Conservation (phyloP, 1,139 yeast genomes). For the Candida buenavistaensis region DNA sequence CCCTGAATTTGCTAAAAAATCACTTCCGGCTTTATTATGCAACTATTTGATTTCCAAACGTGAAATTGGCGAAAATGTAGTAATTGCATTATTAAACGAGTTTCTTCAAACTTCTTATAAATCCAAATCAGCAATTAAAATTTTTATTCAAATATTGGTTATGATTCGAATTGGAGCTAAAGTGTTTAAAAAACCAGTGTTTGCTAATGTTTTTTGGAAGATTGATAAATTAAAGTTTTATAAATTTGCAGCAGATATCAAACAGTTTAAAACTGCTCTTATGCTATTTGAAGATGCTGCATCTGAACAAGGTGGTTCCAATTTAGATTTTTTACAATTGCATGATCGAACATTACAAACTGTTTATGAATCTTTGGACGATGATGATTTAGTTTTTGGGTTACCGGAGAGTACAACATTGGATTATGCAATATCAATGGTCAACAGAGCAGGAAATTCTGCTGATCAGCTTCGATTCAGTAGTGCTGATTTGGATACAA, state of each 20-base stretch:
- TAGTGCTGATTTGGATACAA: slow-evolving; percentile 58
- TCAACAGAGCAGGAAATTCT: slow-evolving; percentile 35
- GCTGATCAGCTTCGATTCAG: slow-evolving; percentile 49
- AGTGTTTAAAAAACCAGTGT: slow-evolving; percentile 24
- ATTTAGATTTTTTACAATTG: slow-evolving; percentile 5
- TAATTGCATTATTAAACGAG: slow-evolving; percentile 14
- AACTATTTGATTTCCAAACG: slow-evolving; percentile 20
- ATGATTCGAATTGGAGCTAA: slow-evolving; percentile 47
- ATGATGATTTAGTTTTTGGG: slow-evolving; percentile 63
- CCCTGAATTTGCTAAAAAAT: slow-evolving; percentile 21
- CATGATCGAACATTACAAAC: slow-evolving; percentile 13
- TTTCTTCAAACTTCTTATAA: slow-evolving; percentile 11
- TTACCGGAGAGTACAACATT: slow-evolving; percentile 59
- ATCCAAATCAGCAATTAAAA: slow-evolving; percentile 19
- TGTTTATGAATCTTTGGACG: slow-evolving; percentile 54
- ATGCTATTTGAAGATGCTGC: slow-evolving; percentile 55
- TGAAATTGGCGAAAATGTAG: slow-evolving; percentile 12
- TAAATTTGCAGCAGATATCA: slow-evolving; percentile 34
- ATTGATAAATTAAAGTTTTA: slow-evolving; percentile 34
- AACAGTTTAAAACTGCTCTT: slow-evolving; percentile 47
- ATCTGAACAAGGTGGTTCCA: not conserved
- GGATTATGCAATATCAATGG: slow-evolving; percentile 46
- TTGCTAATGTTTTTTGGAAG: slow-evolving; percentile 31
- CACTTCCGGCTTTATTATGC: slow-evolving; percentile 27
- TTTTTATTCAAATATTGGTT: slow-evolving; percentile 41